Percentiles rank a stretch among this genome's conserved stretches.
These are phyloP conservation scores for Silene latifolia DNA, from an alignment of 148 eudicot species.

Conservation along the genomic window DNA sequence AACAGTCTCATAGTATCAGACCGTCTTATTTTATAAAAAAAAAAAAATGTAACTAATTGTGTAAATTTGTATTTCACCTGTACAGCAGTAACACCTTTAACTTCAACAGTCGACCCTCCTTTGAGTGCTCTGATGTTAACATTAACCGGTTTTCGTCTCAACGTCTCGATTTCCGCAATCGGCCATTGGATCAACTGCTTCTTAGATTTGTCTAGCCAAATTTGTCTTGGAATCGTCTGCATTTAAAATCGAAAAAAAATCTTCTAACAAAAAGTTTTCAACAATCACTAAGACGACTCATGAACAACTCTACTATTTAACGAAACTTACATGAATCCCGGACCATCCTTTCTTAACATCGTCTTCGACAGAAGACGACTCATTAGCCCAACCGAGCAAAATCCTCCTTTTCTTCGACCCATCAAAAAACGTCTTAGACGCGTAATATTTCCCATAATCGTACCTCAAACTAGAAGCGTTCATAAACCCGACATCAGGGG, in stretches of 20 bases:
- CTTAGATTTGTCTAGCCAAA: slow-evolving; percentile 45
- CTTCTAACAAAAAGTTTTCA: no score
- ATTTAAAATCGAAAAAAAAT: neutral
- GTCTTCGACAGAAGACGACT: slow-evolving; percentile 26
- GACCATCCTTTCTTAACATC: slow-evolving; percentile 60
- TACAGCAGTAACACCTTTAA: slow-evolving; percentile 45
- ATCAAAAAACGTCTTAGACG: slow-evolving; percentile 73
- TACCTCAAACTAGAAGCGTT: slow-evolving; percentile 39
- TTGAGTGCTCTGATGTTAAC: slow-evolving; percentile 19
- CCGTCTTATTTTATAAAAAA: no score
- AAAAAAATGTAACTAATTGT: no score
- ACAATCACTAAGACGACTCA: no score
- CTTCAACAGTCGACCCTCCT: slow-evolving; percentile 40
- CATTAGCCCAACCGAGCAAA: slow-evolving; percentile 67
- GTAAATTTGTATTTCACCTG: slow-evolving; percentile 52
- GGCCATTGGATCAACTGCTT: slow-evolving; percentile 83
- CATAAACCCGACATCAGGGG: slow-evolving; percentile 39
- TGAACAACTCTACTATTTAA: no score
- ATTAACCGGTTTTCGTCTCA: slow-evolving; percentile 29
- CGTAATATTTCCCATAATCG: slow-evolving; percentile 70
- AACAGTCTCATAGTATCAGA: no score
- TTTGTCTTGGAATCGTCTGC: slow-evolving; percentile 52
- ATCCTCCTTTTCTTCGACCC: slow-evolving; percentile 42
- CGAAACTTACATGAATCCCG: slow-evolving; percentile 55
- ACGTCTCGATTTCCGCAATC: slow-evolving; percentile 40